A percentile compares a stretch with the other conserved stretches of the same genome.
These are phyloP conservation scores for Avena eriantha DNA, from an alignment of 176 grass and related monocot species.

Conservation along the genomic window DNA sequence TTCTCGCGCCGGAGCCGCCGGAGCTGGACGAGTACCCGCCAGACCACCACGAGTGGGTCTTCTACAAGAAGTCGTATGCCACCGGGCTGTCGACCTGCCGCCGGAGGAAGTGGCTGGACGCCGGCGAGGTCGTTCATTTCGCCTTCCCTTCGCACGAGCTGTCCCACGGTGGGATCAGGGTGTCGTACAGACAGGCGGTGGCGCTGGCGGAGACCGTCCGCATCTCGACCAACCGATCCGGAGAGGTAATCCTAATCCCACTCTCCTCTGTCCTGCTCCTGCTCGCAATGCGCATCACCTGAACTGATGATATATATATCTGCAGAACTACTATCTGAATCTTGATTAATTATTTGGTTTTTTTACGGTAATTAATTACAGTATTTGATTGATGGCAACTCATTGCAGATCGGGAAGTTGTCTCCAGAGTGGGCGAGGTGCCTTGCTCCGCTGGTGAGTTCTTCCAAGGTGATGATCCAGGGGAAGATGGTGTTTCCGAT, in stretches of 20 bases:
- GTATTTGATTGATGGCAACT: not conserved
- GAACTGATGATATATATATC: not conserved
- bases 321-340: not conserved
- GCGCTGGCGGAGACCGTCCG: conserved; percentile 73
- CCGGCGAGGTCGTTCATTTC: conserved; percentile 83
- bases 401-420: conserved; percentile 75
- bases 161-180: conserved; percentile 38
- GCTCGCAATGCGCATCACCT: not conserved
- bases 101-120: conserved; percentile 60
- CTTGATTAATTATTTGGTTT: not conserved
- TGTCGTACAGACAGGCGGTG: conserved; percentile 56
- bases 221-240: conserved; percentile 82
- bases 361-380: too few relatives aligned
- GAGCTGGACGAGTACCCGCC: conserved; percentile 73
- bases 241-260: conserved; percentile 55
- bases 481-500: conserved; percentile 57
- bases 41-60: conserved; percentile 68
- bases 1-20: conserved; percentile 50
- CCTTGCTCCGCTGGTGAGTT: conserved; percentile 70
- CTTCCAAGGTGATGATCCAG: conserved; percentile 77
- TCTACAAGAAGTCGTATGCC: conserved; percentile 66
- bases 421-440: conserved; percentile 68
- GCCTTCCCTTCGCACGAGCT: conserved; percentile 61
- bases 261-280: not conserved
- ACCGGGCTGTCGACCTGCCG: conserved; percentile 72